phyloP scores from a whole-genome alignment of 805 yeast species.

The Yamadazyma laniorum region DNA sequence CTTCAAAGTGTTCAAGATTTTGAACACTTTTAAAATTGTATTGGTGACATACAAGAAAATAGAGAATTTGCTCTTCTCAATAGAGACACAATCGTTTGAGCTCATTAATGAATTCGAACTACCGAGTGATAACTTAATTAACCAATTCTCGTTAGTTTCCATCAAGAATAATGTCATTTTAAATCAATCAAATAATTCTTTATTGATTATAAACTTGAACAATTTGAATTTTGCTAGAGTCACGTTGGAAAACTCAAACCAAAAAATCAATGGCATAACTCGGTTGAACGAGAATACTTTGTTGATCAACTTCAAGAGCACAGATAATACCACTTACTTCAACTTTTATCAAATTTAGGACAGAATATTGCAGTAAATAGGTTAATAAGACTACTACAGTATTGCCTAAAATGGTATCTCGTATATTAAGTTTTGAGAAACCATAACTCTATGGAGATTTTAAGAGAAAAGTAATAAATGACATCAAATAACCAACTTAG shows the following conservation, averaged over 20 bases:
- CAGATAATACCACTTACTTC: conserved; percentile 13
- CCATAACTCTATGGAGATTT: too few relatives aligned
- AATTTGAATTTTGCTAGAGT: conserved; percentile 5
- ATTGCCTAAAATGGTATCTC: background rate
- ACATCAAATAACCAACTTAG: too few relatives aligned
- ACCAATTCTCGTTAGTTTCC: conserved; percentile 12
- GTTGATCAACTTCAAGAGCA: conserved; percentile 11
- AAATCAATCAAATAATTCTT: conserved; percentile 12
- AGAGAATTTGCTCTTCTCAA: background rate
- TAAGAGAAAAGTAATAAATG: too few relatives aligned
- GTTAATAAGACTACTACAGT: too few relatives aligned
- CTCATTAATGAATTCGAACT: conserved; percentile 7
- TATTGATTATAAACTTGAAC: conserved; percentile 12
- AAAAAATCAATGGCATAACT: conserved; percentile 15
- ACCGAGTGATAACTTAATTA: conserved; percentile 13
- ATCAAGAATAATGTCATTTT: conserved; percentile 11
- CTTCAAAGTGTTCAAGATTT: conserved; percentile 10
- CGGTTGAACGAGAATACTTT: conserved; percentile 11
- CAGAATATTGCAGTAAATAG: background rate
- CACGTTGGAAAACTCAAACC: conserved; percentile 4
- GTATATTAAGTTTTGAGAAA: too few relatives aligned
- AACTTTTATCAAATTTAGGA: conserved; percentile 12
- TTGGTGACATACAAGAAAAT: conserved; percentile 12
- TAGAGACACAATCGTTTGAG: conserved; percentile 4
- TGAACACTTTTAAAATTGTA: conserved; percentile 9